Evolutionary conservation across 2,329 filamentous ascomycete species (phyloP), one percentile per base, ranked within the genome.

Genomic region (Alternaria sp.): DNA sequence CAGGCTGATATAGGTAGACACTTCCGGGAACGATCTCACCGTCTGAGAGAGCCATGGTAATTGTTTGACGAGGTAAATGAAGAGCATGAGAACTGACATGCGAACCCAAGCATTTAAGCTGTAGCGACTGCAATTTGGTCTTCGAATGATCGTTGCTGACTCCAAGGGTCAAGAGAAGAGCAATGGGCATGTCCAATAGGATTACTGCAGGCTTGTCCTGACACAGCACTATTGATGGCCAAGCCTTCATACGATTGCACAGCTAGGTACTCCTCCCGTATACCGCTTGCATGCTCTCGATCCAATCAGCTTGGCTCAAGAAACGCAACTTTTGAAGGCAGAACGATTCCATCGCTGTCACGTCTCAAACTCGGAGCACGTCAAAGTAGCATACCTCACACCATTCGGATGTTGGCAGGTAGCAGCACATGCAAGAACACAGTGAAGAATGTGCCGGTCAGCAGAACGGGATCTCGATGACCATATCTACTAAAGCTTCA

Each of bases 1-100:
- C 85, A 0, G 87, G 86, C 9, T 80, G 81, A 63, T 87, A 87
- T 62, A 76, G 58, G 63, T 74, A 71, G 6, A 73, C 46, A 46
- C 71, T 75, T 7, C 63, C 70, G 3, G 59, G 41, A 18, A 72
- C 65, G 63, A 57, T 18, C 4, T 43, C 41, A 12, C 43, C 58
- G 44, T 57, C 18, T 18, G 47, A 14, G 15, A n/a, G 26, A 30
- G 23, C 47, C 47, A 50, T 50, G 12, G 15, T 50, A 30, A 9
- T 49, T n/a, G 0, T 20, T 20, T 49, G 1, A 23, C 14, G 20
- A 7, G 44, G 21, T 15, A 46, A 11, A 30, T 30, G 28, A 30
- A 30, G 28, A 15, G 44, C 5, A 46, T 23, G 44, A 46, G 44
- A 15, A 46, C 12, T 21, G 14, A 21, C 4, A 46, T 5, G 20